A percentile compares a stretch with the other conserved stretches of the same genome.
These are phyloP conservation scores for Neopestalotiopsis sp. DNA, from an alignment of 2,329 filamentous ascomycete species.

Conservation along the genomic window DNA sequence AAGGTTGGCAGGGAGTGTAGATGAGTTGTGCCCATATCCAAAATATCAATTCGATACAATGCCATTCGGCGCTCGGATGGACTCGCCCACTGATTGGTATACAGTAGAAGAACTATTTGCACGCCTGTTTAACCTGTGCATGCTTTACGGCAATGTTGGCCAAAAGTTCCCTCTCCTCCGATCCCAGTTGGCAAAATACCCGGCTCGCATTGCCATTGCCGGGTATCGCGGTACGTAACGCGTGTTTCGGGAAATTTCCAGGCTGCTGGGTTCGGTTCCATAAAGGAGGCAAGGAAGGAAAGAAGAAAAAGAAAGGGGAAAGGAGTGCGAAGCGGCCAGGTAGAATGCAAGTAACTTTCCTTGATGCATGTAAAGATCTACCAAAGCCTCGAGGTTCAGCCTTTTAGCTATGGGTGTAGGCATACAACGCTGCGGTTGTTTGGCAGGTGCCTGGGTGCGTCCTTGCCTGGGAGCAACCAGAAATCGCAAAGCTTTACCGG, in stretches of 20 bases:
- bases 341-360: neutral
- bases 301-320: no score
- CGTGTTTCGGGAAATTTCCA: slow-evolving; percentile 4
- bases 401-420: neutral
- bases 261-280: neutral
- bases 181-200: neutral
- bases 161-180: neutral
- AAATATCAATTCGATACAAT: no score
- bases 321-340: neutral
- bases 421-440: slow-evolving; percentile 1
- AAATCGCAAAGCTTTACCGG: no score
- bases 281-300: no score
- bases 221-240: neutral
- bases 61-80: no score
- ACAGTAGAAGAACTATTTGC: no score
- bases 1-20: no score
- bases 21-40: no score
- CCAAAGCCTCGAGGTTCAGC: neutral
- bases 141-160: neutral
- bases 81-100: no score
- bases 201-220: neutral
- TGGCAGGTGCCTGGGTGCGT: no score
- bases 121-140: no score
- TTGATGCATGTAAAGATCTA: slow-evolving; percentile 8
- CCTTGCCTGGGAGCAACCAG: neutral